Percentiles rank a stretch among this genome's conserved stretches.
These are phyloP conservation scores for Dimocarpus longan DNA, from an alignment of 345 rosid species.

Conservation along the genomic window DNA sequence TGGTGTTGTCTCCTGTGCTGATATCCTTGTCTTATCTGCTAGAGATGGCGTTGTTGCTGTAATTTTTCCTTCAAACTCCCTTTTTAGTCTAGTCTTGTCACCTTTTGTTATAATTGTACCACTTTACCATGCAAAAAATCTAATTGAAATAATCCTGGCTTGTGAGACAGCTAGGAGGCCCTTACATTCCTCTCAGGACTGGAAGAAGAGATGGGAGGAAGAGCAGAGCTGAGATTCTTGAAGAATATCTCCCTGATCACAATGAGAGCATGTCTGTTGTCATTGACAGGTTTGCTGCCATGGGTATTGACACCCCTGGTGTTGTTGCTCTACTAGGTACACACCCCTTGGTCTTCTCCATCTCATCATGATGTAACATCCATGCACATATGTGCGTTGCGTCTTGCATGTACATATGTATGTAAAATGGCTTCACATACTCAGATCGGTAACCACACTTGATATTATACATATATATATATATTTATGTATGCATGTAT, in stretches of 20 bases:
- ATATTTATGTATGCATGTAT: too few relatives aligned
- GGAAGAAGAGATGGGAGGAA: conserved; percentile 91
- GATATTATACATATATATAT: too few relatives aligned
- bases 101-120: background rate
- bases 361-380: background rate
- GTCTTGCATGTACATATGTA: too few relatives aligned
- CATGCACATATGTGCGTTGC: background rate
- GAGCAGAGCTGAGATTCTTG: conserved; percentile 81
- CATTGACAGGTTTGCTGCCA: conserved; percentile 73
- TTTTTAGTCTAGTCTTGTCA: background rate
- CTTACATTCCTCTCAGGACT: conserved; percentile 80
- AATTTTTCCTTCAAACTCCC: background rate
- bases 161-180: conserved; percentile 79
- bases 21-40: conserved; percentile 82
- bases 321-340: conserved; percentile 72
- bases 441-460: too few relatives aligned
- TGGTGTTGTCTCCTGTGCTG: conserved; percentile 88
- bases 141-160: too few relatives aligned
- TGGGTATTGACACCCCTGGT: conserved; percentile 84
- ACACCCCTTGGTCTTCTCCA: background rate
- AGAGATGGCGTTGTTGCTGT: conserved; percentile 89
- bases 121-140: too few relatives aligned
- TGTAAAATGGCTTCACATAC: too few relatives aligned
- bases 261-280: conserved; percentile 87
- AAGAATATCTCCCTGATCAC: conserved; percentile 87